These are phyloP conservation scores for Eucalyptus viminalis DNA, from an alignment of 345 rosid genomes.

Conservation along the genomic window DNA sequence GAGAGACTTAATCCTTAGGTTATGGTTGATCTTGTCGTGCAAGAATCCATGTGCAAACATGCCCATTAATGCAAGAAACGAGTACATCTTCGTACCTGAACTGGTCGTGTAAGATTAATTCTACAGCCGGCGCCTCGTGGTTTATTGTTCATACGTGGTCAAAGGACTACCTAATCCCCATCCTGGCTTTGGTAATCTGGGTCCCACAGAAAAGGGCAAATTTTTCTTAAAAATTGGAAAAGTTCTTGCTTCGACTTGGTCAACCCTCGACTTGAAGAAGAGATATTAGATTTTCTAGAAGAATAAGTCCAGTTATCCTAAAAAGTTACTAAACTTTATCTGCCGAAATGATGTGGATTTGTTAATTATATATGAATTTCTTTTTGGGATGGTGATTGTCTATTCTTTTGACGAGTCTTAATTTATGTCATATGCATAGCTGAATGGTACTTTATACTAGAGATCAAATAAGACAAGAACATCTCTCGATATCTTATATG, in stretches of 20 bases:
- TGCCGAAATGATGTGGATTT: not conserved
- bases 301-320: not conserved
- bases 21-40: not conserved
- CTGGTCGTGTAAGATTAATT: not conserved
- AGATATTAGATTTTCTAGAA: not conserved
- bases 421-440: not conserved
- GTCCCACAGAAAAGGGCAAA: not conserved
- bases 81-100: not conserved
- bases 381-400: not conserved
- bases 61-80: not conserved
- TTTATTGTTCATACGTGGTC: not conserved
- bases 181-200: not conserved
- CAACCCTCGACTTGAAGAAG: not conserved
- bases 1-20: not conserved
- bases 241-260: not conserved
- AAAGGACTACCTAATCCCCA: not conserved
- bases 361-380: not conserved
- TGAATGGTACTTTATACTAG: not conserved
- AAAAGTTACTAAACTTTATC: not conserved
- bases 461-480: not conserved
- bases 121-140: not conserved
- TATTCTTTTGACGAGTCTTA: not conserved
- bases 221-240: not conserved
- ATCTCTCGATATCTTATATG: not conserved
- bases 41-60: not conserved